phyloP scores from a whole-genome alignment of 2,329 filamentous ascomycete genomes.

The Fusarium guadeloupense region DNA sequence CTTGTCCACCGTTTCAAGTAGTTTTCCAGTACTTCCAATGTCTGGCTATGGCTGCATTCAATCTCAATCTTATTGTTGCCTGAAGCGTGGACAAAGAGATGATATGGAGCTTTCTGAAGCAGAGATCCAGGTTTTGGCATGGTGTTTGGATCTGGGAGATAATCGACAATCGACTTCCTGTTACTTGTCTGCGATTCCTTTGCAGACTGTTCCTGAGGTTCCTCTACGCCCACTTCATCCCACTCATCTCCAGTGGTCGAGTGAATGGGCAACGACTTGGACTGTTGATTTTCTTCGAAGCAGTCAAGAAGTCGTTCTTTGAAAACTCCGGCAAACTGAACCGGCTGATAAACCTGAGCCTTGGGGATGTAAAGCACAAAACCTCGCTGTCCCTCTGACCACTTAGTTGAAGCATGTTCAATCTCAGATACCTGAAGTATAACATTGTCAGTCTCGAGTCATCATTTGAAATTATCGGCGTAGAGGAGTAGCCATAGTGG shows the following conservation, averaged over 20 bases:
- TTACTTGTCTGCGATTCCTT: neutral
- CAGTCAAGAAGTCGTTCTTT: conserved; percentile 48
- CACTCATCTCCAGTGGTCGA: conserved; percentile 53
- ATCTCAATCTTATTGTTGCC: conserved; percentile 50
- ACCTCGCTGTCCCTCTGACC: conserved; percentile 49
- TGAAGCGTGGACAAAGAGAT: conserved; percentile 52
- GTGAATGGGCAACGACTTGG: conserved; percentile 24
- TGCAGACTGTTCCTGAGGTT: conserved; percentile 14
- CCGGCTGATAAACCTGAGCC: conserved; percentile 41
- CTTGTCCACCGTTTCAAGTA: conserved; percentile 60
- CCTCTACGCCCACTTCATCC: conserved; percentile 53
- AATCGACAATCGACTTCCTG: conserved; percentile 25
- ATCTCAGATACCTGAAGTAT: conserved; percentile 32
- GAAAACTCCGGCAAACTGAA: conserved; percentile 50
- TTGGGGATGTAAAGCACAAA: conserved; percentile 54
- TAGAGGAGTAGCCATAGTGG: too few relatives aligned
- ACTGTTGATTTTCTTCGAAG: conserved; percentile 45
- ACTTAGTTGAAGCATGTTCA: conserved; percentile 47
- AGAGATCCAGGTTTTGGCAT: conserved; percentile 60
- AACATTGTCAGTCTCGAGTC: neutral
- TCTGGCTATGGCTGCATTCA: conserved; percentile 58
- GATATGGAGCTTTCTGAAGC: conserved; percentile 58
- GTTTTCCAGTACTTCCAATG: conserved; percentile 54
- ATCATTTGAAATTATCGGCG: too few relatives aligned
- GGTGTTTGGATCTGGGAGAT: conserved; percentile 53